These are phyloP conservation scores for Aspergillus homomorphus DNA, from an alignment of 495 filamentous ascomycete species.

Conservation along the genomic window DNA sequence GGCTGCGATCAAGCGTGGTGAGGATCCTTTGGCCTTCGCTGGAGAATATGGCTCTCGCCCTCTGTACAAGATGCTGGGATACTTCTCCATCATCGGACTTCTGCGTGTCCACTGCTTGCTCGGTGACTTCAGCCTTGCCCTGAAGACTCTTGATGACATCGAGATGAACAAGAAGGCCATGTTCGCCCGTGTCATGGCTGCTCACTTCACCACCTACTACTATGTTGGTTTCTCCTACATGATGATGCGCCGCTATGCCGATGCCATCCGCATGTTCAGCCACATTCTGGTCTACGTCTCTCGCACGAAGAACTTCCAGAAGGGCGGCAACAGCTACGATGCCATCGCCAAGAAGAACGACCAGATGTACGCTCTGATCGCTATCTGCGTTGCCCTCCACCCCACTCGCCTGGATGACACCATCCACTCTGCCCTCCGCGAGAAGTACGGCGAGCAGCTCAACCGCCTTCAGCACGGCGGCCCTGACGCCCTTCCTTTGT, in stretches of 20 bases:
- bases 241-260: constrained; percentile 99
- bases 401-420: constrained; percentile 96
- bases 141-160: constrained; percentile 98
- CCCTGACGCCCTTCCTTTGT: constrained; percentile 89
- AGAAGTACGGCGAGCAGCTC: constrained; percentile 99
- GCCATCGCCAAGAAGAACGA: constrained; percentile 99
- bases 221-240: constrained; percentile 99
- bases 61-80: constrained; percentile 96
- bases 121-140: constrained; percentile 94
- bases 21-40: constrained; percentile 78
- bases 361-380: constrained; percentile 98
- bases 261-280: constrained; percentile 99
- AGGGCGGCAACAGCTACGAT: constrained; percentile 90
- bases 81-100: constrained; percentile 97
- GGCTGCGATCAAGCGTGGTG: constrained; percentile 86
- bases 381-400: constrained; percentile 97
- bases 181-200: constrained; percentile 99
- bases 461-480: constrained; percentile 92
- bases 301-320: constrained; percentile 99
- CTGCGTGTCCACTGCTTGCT: constrained; percentile 94
- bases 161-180: constrained; percentile 99
- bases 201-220: constrained; percentile 99
- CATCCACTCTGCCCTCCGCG: constrained; percentile 93
- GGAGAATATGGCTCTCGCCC: constrained; percentile 92
- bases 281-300: constrained; percentile 99